phyloP scores from a whole-genome alignment of 306 rosid genomes.

The Nissolia schottii region DNA sequence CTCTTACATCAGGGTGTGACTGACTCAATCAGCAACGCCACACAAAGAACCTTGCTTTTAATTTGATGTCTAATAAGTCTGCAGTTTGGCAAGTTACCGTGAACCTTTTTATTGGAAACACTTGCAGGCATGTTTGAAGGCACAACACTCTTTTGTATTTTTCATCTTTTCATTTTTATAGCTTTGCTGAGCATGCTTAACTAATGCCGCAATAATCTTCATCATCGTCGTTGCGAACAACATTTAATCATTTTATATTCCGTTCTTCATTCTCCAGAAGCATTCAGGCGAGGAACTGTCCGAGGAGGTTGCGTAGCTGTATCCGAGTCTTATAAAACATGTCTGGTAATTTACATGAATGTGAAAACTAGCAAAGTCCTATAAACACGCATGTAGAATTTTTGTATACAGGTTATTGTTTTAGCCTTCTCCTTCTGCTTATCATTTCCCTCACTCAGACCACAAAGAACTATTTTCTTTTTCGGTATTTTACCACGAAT shows the following conservation, averaged over 20 bases:
- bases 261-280: conserved; percentile 3
- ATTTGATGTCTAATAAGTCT: neutral
- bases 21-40: neutral
- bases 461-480: neutral
- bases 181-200: neutral
- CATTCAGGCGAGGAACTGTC: neutral
- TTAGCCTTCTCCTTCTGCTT: neutral
- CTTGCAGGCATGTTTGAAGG: neutral
- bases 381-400: conserved; percentile 1
- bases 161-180: too few species aligned
- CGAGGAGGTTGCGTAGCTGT: conserved; percentile 1
- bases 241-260: neutral
- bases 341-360: conserved; percentile 13
- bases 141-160: too few species aligned
- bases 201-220: neutral
- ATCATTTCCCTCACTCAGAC: neutral
- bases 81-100: neutral
- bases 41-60: neutral
- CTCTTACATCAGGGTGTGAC: neutral
- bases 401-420: neutral
- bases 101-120: neutral
- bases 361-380: neutral
- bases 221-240: neutral
- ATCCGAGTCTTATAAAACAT: neutral
- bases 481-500: too few species aligned